These are phyloP conservation scores for Cornus suecica DNA, from an alignment of 148 eudicot species.

Conservation along the genomic window DNA sequence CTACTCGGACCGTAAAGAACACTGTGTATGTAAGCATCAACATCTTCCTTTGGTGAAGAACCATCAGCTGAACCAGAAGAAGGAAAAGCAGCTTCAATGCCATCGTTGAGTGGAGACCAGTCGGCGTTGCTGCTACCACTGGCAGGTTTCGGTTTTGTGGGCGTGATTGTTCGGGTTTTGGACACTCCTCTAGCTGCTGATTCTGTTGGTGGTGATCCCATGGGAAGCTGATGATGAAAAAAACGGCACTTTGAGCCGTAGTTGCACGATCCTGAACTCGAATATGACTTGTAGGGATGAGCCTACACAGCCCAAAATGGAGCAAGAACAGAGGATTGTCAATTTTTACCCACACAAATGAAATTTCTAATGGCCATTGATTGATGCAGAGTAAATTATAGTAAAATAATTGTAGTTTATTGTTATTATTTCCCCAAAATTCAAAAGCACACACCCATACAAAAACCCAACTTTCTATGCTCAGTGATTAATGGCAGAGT, in stretches of 20 bases:
- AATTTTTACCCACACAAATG: neutral
- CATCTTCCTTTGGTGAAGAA: slow-evolving; percentile 37
- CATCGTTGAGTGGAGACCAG: slow-evolving; percentile 72
- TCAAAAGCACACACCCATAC: too few species aligned
- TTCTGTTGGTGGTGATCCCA: slow-evolving; percentile 13
- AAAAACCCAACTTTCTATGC: too few species aligned
- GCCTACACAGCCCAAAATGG: slow-evolving; percentile 7
- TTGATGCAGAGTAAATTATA: too few species aligned
- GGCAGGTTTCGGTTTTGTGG: slow-evolving; percentile 10
- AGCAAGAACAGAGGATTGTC: too few species aligned
- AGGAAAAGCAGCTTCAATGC: slow-evolving; percentile 38
- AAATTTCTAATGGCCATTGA: too few species aligned
- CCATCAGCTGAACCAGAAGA: slow-evolving; percentile 17
- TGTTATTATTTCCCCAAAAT: too few species aligned
- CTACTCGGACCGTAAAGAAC: slow-evolving; percentile 39
- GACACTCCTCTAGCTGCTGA: neutral
- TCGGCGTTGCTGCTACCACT: slow-evolving; percentile 16
- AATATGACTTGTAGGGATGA: slow-evolving; percentile 27
- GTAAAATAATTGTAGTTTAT: too few species aligned
- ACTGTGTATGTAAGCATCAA: slow-evolving; percentile 34
- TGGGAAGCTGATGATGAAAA: slow-evolving; percentile 18
- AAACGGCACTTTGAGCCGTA: slow-evolving; percentile 27
- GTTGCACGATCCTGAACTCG: slow-evolving; percentile 35
- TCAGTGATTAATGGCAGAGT: too few species aligned
- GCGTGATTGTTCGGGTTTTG: neutral